phyloP scores from a whole-genome alignment of 805 yeast genomes.

The Candida gorgasii region DNA sequence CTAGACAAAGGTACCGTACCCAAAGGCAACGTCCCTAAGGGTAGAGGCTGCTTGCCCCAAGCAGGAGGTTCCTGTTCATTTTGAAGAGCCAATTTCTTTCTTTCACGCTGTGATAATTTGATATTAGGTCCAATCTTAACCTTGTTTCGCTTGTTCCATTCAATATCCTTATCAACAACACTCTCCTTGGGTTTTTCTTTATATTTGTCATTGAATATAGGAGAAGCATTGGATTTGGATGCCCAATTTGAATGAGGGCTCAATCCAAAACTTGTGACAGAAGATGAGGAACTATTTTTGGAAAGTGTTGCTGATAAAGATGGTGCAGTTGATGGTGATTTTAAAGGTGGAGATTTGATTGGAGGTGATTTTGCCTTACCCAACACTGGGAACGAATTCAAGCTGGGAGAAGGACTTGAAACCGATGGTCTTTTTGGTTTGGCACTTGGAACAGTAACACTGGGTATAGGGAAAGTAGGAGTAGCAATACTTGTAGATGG shows the following conservation, averaged over 20 bases:
- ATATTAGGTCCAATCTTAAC: conserved; percentile 36
- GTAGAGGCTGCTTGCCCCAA: conserved; percentile 3
- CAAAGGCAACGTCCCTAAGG: neutral
- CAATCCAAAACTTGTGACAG: conserved; percentile 15
- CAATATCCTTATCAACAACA: neutral
- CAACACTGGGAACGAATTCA: conserved; percentile 3
- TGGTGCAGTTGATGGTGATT: neutral
- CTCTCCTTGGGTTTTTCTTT: neutral
- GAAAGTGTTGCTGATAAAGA: neutral
- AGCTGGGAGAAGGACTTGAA: neutral
- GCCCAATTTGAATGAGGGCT: conserved; percentile 33
- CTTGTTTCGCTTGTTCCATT: conserved; percentile 20
- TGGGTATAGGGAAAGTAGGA: neutral
- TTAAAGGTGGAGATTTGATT: neutral
- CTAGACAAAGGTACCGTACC: too few species aligned
- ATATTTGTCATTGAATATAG: conserved; percentile 12
- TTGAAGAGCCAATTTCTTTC: conserved; percentile 41
- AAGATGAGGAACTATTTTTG: neutral
- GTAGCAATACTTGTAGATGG: neutral
- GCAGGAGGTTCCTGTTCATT: neutral
- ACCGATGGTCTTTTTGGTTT: neutral
- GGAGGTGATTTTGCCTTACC: conserved; percentile 4
- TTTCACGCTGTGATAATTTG: conserved; percentile 60
- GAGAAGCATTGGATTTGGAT: conserved; percentile 14
- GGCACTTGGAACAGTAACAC: too few species aligned